A percentile compares a stretch with the other conserved stretches of the same genome.
These are phyloP conservation scores for Neonectria ditissima DNA, from an alignment of 2,329 filamentous ascomycete genomes.

Conservation along the genomic window DNA sequence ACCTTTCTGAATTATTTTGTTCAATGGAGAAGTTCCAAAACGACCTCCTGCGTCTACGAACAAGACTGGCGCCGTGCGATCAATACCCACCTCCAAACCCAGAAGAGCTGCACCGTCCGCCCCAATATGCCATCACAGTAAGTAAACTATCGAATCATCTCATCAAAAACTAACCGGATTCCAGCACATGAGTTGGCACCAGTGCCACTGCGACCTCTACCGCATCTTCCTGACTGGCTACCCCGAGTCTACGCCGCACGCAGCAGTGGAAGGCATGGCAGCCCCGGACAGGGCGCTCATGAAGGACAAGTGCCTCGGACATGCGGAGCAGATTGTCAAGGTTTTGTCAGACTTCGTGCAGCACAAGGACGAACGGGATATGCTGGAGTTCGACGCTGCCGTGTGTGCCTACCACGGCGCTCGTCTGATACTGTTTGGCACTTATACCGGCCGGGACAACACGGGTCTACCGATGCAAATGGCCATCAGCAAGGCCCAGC, in stretches of 20 bases:
- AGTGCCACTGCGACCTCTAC: conserved; percentile 58
- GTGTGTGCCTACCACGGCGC: conserved; percentile 58
- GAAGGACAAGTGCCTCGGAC: conserved; percentile 51
- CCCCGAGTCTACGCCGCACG: conserved; percentile 53
- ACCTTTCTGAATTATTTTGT: conserved; percentile 38
- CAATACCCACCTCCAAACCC: conserved; percentile 36
- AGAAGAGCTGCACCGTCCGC: conserved; percentile 33
- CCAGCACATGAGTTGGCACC: conserved; percentile 52
- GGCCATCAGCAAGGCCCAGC: conserved; percentile 42
- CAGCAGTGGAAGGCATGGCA: conserved; percentile 47
- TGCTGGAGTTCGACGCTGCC: conserved; percentile 56
- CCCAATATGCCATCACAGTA: conserved; percentile 41
- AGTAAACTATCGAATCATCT: neutral
- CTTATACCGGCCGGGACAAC: conserved; percentile 42
- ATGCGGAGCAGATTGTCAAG: conserved; percentile 54
- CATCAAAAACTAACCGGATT: neutral
- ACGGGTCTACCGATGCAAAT: conserved; percentile 43
- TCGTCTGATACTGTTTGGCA: conserved; percentile 52
- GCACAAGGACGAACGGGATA: conserved; percentile 42
- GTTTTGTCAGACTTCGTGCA: conserved; percentile 50
- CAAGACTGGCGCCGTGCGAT: conserved; percentile 36
- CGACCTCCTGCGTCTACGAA: conserved; percentile 39
- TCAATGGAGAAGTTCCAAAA: conserved; percentile 45
- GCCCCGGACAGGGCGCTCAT: conserved; percentile 36
- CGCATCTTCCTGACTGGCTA: conserved; percentile 56